Percentiles rank a stretch among this genome's conserved stretches.
These are phyloP conservation scores for Xenoacremonium recifei DNA, from an alignment of 2,329 filamentous ascomycete genomes.

Conservation along the genomic window DNA sequence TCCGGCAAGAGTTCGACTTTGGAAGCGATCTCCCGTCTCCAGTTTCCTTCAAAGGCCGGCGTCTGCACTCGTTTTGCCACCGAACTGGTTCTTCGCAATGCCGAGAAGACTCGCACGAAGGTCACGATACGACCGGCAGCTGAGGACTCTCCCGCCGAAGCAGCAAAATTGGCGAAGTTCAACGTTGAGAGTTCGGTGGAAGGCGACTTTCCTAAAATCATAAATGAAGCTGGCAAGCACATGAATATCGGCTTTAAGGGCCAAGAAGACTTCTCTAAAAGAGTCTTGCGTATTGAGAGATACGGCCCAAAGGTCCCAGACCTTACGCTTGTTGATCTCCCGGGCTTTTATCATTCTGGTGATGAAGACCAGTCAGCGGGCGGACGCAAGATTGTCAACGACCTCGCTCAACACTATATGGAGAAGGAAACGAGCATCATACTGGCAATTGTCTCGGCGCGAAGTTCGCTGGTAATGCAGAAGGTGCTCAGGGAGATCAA, in stretches of 20 bases:
- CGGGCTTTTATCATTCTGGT: constrained; percentile 40
- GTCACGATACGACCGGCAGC: constrained; percentile 23
- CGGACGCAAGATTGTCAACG: constrained; percentile 32
- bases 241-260: constrained; percentile 50
- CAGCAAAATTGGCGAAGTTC: background rate
- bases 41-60: constrained; percentile 57
- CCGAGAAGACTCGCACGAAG: constrained; percentile 28
- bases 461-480: constrained; percentile 30
- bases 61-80: constrained; percentile 64
- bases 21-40: constrained; percentile 61
- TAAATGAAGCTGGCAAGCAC: constrained; percentile 37
- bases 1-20: constrained; percentile 65
- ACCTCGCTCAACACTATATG: constrained; percentile 41
- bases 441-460: constrained; percentile 41
- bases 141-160: background rate
- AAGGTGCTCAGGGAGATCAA: background rate
- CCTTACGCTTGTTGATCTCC: constrained; percentile 48
- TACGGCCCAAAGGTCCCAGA: constrained; percentile 24
- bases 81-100: constrained; percentile 56
- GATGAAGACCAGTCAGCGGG: constrained; percentile 31
- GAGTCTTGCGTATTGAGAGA: constrained; percentile 26
- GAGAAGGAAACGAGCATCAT: constrained; percentile 41
- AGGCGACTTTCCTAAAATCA: constrained; percentile 30
- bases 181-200: constrained; percentile 3
- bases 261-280: constrained; percentile 25